A percentile compares a stretch with the other conserved stretches of the same genome.
Conservation (phyloP, 2,329 filamentous ascomycete species). For the Neocatenulostroma microsporum region DNA sequence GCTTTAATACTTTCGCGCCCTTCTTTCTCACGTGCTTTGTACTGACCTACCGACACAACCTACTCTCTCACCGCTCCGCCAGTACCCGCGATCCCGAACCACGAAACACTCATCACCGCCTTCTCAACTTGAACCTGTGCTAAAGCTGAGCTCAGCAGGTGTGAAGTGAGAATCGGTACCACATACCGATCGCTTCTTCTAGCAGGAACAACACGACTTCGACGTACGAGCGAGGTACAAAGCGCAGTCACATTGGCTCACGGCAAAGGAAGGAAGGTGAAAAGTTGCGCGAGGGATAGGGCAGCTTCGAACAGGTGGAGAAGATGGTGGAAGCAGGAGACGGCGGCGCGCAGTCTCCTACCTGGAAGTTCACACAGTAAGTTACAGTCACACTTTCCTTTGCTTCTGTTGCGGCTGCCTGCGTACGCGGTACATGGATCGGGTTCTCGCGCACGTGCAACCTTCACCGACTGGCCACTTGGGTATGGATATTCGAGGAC, state of each 20-base stretch:
- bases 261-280: background rate
- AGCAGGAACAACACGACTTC: background rate
- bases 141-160: no score
- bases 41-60: no score
- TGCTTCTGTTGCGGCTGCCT: conserved; percentile 1
- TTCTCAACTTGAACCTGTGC: no score
- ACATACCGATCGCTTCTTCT: no score
- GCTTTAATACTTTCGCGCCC: conserved; percentile 1
- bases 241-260: background rate
- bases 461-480: background rate
- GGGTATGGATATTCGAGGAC: conserved; percentile 2
- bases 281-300: conserved; percentile 5
- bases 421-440: no score
- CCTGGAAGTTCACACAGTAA: conserved; percentile 99
- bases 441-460: background rate
- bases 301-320: conserved; percentile 9
- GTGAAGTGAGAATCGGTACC: no score
- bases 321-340: conserved; percentile 96
- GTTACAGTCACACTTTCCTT: conserved; percentile 29
- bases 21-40: background rate
- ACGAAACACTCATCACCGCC: no score
- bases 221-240: background rate
- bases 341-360: conserved; percentile 66
- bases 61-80: no score
- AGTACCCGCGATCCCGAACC: no score